phyloP scores from a whole-genome alignment of 805 yeast species.

The Cyberlindnera mrakii region DNA sequence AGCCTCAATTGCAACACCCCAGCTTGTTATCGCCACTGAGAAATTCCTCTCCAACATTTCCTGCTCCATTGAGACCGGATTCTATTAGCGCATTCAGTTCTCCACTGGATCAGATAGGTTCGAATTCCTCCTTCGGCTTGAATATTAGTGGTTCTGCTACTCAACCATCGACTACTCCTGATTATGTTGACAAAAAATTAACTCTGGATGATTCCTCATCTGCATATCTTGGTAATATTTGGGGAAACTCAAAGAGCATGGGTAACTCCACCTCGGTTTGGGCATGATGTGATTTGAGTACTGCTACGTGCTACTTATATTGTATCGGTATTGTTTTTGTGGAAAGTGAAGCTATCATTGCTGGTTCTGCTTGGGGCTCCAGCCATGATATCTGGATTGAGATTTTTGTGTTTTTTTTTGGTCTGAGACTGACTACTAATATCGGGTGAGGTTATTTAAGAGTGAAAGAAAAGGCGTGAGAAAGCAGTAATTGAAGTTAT shows the following conservation, averaged over 20 bases:
- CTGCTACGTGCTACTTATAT: not conserved
- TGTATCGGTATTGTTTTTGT: not conserved
- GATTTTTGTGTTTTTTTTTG: no score
- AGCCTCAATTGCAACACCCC: slow-evolving; percentile 10
- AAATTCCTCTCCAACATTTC: slow-evolving; percentile 14
- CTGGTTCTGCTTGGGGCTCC: not conserved
- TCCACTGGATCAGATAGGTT: slow-evolving; percentile 14
- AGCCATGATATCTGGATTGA: no score
- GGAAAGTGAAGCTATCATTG: not conserved
- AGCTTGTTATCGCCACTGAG: slow-evolving; percentile 12
- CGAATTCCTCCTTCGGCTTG: slow-evolving; percentile 15
- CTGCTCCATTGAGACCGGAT: slow-evolving; percentile 11
- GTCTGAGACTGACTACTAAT: no score
- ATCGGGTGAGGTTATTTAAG: no score
- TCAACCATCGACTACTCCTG: slow-evolving; percentile 4
- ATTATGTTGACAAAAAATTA: slow-evolving; percentile 10
- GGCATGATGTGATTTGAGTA: slow-evolving; percentile 15
- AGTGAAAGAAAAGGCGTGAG: no score
- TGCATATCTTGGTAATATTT: slow-evolving; percentile 22
- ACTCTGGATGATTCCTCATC: slow-evolving; percentile 14
- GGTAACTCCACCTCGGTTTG: slow-evolving; percentile 24
- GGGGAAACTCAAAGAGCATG: slow-evolving; percentile 20
- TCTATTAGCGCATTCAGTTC: slow-evolving; percentile 11
- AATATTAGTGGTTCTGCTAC: slow-evolving; percentile 6
- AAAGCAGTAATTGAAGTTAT: no score